Conservation (phyloP, 73 alveolate species). For the Tetrahymena malaccensis region DNA sequence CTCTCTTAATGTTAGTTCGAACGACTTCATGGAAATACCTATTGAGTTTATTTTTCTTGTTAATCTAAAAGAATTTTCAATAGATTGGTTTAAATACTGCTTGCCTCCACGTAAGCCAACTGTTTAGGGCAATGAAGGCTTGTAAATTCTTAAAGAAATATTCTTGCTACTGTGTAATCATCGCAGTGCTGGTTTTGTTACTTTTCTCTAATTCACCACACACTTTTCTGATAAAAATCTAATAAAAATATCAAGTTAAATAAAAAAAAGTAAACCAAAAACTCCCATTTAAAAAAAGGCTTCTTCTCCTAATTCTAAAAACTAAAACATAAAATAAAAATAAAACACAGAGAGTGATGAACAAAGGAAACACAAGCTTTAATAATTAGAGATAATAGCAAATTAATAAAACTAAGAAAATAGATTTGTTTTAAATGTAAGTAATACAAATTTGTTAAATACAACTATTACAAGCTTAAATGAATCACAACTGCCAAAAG, state of each 20-base stretch:
- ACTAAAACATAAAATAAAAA: neutral
- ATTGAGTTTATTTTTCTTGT: neutral
- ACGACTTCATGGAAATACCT: neutral
- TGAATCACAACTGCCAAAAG: neutral
- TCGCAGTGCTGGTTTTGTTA: neutral
- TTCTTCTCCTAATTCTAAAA: neutral
- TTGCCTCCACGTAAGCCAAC: neutral
- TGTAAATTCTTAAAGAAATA: neutral
- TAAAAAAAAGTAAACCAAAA: neutral
- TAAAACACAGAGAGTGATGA: neutral
- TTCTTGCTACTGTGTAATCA: neutral
- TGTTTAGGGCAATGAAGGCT: neutral
- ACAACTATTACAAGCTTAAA: neutral
- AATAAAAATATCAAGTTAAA: neutral
- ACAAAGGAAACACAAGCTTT: neutral
- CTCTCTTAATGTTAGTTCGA: neutral
- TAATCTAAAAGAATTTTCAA: neutral
- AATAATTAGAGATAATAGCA: neutral
- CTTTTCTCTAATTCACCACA: neutral
- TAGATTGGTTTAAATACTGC: neutral
- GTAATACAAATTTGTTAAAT: neutral
- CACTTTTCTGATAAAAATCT: neutral
- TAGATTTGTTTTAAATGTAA: neutral
- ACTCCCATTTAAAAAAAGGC: neutral
- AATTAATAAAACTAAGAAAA: neutral